Evolutionary conservation across 495 filamentous ascomycete genomes (phyloP), one percentile per base, ranked within the genome.

Genomic region (Tuber indicum): DNA sequence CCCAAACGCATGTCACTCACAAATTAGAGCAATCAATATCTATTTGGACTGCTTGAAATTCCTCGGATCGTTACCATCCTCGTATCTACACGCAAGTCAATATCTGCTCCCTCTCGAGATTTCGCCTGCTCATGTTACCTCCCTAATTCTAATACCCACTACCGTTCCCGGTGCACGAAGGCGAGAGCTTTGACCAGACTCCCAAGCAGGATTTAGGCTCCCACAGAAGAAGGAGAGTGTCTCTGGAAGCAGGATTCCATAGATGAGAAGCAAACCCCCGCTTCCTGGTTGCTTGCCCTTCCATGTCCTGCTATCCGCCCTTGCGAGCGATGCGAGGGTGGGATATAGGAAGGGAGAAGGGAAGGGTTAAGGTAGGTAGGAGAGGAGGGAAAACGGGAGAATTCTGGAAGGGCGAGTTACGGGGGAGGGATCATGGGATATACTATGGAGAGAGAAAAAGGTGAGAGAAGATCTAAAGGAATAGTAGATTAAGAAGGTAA

Each of bases 1-100:
- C 73, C 72, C 26, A 72, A 66, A 72, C 72, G 77, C 76, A 78
- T 75, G 69, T 47, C 32, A 14, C 58, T 26, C 32, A 32, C 58
- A 66, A 66, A 66, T 19, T 12, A 36, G 26, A 62, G 52, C 23
- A 58, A 58, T 14, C n/a, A 12, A 3, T 26, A 26, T 58, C 52
- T 16, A 62, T 62, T 26, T 32, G n/a, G 26, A 17, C 58, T 17
- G 26, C 58, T 36, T 17, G 26, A 36, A 16, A 66, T 66, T 36
- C 26, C 58, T 26, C 12, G 36, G 58, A 26, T 36, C 58, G 17
- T 17, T 36, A 36, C 26, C 26, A 32, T 17, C 26, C 16, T 36
- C 26, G 14, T 66, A 14, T 66, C 58, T 36, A 26, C 16, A 32
- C 14, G 58, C 58, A 66, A 66, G 26, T 8, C 58, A 66, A 66